phyloP scores from a whole-genome alignment of 306 rosid species.

The Cicer bijugum region DNA sequence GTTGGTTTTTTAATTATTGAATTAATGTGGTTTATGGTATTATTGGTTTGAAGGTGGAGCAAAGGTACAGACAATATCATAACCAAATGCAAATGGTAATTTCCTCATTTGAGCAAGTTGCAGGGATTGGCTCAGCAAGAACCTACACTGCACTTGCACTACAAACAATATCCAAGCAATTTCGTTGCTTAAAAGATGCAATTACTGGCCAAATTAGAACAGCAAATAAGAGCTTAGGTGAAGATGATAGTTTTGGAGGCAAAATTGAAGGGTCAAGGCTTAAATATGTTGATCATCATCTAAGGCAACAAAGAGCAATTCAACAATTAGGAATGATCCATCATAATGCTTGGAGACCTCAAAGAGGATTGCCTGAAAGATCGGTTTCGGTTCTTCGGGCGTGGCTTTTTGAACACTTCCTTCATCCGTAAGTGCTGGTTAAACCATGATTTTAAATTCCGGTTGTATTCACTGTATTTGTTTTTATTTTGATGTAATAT shows the following conservation, averaged over 20 bases:
- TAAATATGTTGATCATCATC: conserved; percentile 86
- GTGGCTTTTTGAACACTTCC: conserved; percentile 99
- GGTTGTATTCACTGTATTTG: too few species aligned
- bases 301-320: conserved; percentile 90
- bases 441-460: too few species aligned
- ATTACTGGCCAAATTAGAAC: conserved; percentile 72
- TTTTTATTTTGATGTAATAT: too few species aligned
- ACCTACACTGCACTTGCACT: conserved; percentile 93
- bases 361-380: conserved; percentile 92
- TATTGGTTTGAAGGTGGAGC: conserved; percentile 72
- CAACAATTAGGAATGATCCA: conserved; percentile 98
- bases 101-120: conserved; percentile 76
- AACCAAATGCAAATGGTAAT: conserved; percentile 90
- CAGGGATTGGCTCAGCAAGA: conserved; percentile 82
- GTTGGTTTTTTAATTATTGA: not conserved
- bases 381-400: conserved; percentile 97
- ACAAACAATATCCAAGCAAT: conserved; percentile 88
- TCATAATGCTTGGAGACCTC: conserved; percentile 99
- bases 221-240: conserved; percentile 83
- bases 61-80: conserved; percentile 88
- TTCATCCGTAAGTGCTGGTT: conserved; percentile 77
- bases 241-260: conserved; percentile 73
- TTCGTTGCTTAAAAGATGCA: conserved; percentile 88
- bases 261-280: conserved; percentile 87
- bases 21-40: not conserved